Percentiles rank a stretch among this genome's conserved stretches.
phyloP scores from a whole-genome alignment of 2,329 filamentous ascomycete genomes.

The Keithomyces neogunnii region DNA sequence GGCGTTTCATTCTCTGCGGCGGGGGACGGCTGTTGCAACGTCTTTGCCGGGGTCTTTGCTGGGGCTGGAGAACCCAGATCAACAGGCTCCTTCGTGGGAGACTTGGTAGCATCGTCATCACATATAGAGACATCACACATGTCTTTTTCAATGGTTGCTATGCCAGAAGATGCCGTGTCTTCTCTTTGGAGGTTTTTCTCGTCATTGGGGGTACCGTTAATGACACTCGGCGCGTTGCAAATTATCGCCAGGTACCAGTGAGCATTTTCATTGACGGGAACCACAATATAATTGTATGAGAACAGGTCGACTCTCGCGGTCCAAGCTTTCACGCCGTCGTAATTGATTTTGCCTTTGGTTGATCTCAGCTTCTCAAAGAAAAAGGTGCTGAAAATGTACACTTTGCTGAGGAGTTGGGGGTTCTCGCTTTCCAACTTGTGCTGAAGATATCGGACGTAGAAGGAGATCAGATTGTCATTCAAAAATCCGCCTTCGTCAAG shows the following conservation, averaged over 20 bases:
- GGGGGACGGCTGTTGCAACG: not conserved
- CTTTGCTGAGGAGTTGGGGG: constrained; percentile 49
- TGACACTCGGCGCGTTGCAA: constrained; percentile 69
- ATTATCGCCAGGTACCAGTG: constrained; percentile 98
- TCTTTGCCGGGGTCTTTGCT: constrained; percentile 4
- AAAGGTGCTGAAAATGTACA: constrained; percentile 89
- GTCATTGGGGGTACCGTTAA: constrained; percentile 18
- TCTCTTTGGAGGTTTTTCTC: constrained; percentile 3
- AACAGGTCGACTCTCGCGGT: constrained; percentile 80
- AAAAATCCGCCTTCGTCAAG: constrained; percentile 79
- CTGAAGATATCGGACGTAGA: constrained; percentile 73
- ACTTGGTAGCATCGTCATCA: constrained; percentile 7
- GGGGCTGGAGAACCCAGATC: constrained; percentile 1
- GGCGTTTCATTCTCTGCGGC: constrained; percentile 8
- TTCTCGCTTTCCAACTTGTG: constrained; percentile 45
- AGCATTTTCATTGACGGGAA: constrained; percentile 77
- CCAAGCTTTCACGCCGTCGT: constrained; percentile 79
- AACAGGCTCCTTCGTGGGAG: not conserved
- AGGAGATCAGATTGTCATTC: constrained; percentile 87
- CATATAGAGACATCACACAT: constrained; percentile 17
- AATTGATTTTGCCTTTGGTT: constrained; percentile 60
- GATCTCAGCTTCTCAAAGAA: constrained; percentile 76
- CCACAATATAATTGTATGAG: constrained; percentile 76
- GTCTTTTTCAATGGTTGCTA: constrained; percentile 11
- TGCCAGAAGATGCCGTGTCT: constrained; percentile 6